Evolutionary conservation across 1,284 basidiomycete species (phyloP).

Genomic region (Lentinula novae-zelandiae): DNA sequence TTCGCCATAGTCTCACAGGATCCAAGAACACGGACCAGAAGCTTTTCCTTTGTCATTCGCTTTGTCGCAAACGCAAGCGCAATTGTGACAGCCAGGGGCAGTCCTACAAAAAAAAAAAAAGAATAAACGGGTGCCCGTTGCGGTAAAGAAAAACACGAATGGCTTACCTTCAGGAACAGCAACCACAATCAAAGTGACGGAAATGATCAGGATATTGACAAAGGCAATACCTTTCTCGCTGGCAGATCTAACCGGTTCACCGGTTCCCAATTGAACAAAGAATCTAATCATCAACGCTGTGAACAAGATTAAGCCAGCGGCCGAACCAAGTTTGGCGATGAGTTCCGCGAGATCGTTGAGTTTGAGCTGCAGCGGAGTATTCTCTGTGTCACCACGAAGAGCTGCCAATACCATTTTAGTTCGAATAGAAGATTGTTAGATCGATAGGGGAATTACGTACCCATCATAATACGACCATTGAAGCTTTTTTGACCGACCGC

Average conservation of each 20-base stretch:
- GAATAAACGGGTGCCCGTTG: too few species aligned
- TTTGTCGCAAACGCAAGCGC: constrained; percentile 97
- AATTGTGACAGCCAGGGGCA: constrained; percentile 94
- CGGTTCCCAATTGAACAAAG: constrained; percentile 79
- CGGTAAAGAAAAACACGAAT: neutral
- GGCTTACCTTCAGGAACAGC: constrained; percentile 88
- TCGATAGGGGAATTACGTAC: constrained; percentile 39
- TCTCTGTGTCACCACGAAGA: constrained; percentile 77
- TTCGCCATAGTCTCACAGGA: constrained; percentile 99
- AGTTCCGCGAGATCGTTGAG: constrained; percentile 90
- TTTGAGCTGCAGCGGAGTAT: constrained; percentile 93
- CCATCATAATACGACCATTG: constrained; percentile 96
- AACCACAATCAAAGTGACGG: constrained; percentile 94
- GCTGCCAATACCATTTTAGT: constrained; percentile 36
- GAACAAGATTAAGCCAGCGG: constrained; percentile 84
- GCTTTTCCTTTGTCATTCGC: constrained; percentile 92
- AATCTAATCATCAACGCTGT: constrained; percentile 88
- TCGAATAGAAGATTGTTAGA: too few species aligned
- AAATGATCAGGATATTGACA: constrained; percentile 91
- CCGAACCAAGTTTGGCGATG: constrained; percentile 88
- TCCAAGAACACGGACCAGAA: constrained; percentile 92
- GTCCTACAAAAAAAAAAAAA: constrained; percentile 42
- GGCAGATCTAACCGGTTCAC: constrained; percentile 57
- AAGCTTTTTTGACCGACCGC: constrained; percentile 91
- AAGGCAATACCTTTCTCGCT: constrained; percentile 89